Evolutionary conservation across 257 asterid species (phyloP), one percentile per base, ranked within the genome.

Genomic region (Solanum clarkiae): DNA sequence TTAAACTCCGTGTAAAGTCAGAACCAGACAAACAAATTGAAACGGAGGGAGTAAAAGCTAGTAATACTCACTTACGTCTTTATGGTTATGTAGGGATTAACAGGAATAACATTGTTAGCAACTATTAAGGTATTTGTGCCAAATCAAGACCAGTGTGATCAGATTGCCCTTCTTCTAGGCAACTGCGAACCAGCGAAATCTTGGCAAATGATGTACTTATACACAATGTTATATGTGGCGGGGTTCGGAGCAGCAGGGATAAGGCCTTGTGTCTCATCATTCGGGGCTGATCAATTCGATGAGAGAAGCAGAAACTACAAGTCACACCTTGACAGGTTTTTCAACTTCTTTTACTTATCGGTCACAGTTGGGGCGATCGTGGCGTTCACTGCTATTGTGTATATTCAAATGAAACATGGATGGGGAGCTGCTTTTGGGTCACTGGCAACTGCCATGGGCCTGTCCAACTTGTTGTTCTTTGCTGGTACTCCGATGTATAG

Each of bases 241-340:
- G 99, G 95, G 45, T 93, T 96, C 36, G 99, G 98, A 22, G 99
- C 99, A 0, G 99, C 99, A 5, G 99, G 99, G 36, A 96, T 96
- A 62, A 88, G 99, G 86, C 99, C 99, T n/a, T 96, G 99, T 56
- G 99, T 96, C 69, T 96, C 99, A 44, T 96, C 99, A 55, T 96
- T 96, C n/a, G 99, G 99, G 0, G 99, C 99, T 2, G 99, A 96
- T 88, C 99, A 96, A 55, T 96, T 96, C 16, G 98, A 95, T 29
- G 99, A 96, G 85, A 90, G 93, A 80, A 92, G 95, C 82, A 88
- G 87, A 55, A 91, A 88, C 82, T 96, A 96, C 83, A 93, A 90
- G 84, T 87, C 92, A 3, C 99, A 95, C 85, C 92, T 96, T 1
- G 98, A 96, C 85, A 90, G 97, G 75, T 96, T 95, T 77, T 96